These are phyloP conservation scores for Cryptosporidium sp. DNA, from an alignment of 169 alveolate genomes.

Conservation along the genomic window DNA sequence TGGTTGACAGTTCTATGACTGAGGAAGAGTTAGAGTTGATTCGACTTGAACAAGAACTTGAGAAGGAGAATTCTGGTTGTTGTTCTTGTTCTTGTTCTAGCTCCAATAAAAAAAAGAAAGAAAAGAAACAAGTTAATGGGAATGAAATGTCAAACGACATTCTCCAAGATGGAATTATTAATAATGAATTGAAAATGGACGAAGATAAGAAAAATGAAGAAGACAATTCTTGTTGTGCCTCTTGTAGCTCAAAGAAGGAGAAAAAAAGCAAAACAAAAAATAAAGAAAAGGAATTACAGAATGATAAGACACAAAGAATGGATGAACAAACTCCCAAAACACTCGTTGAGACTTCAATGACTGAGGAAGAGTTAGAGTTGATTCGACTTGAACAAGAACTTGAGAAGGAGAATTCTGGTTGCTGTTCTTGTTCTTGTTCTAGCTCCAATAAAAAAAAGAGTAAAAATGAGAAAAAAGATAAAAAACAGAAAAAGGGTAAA, in stretches of 20 bases:
- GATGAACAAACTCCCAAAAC: background rate
- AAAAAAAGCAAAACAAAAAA: background rate
- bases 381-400: background rate
- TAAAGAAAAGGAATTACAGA: background rate
- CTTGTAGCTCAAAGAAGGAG: background rate
- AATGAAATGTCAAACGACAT: background rate
- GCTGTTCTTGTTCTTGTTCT: background rate
- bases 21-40: conserved; percentile 18
- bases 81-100: background rate
- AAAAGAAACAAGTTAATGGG: background rate
- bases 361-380: background rate
- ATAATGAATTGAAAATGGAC: background rate
- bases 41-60: background rate
- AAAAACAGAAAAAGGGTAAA: background rate
- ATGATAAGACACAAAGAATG: background rate
- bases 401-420: background rate
- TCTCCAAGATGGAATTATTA: background rate
- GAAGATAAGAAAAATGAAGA: background rate
- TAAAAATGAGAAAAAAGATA: background rate
- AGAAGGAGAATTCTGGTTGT: conserved; percentile 4
- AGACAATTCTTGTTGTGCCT: background rate
- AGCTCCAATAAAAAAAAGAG: background rate
- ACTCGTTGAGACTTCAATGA: background rate
- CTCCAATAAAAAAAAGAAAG: conserved; percentile 11
- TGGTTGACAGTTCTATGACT: background rate